These are phyloP conservation scores for Colletotrichum caudatum DNA, from an alignment of 2,329 filamentous ascomycete species.

Conservation along the genomic window DNA sequence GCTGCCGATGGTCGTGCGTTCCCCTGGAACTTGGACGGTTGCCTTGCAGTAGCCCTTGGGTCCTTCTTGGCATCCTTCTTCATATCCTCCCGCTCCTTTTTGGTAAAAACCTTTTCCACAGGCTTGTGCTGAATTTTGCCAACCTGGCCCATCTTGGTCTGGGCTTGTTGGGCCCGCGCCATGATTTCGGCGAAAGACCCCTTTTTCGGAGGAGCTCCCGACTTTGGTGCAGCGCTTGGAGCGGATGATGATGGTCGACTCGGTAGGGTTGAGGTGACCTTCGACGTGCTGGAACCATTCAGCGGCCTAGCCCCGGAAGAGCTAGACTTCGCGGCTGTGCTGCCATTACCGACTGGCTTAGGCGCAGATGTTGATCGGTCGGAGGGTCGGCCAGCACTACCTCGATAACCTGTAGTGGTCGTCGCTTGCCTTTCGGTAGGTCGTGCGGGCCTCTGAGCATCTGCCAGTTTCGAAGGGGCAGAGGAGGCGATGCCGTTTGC, in stretches of 20 bases:
- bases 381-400: conserved; percentile 38
- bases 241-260: conserved; percentile 50
- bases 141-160: conserved; percentile 70
- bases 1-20: conserved; percentile 21
- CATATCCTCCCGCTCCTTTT: conserved; percentile 62
- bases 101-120: conserved; percentile 72
- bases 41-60: conserved; percentile 18
- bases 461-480: conserved; percentile 45
- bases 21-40: conserved; percentile 32
- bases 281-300: conserved; percentile 22
- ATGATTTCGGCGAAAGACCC: conserved; percentile 81
- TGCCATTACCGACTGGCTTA: conserved; percentile 32
- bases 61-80: conserved; percentile 58
- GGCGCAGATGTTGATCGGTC: conserved; percentile 32
- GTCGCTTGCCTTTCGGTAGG: conserved; percentile 26
- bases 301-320: conserved; percentile 25
- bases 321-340: conserved; percentile 19
- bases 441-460: conserved; percentile 44
- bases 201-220: conserved; percentile 70
- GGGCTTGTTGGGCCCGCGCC: conserved; percentile 76
- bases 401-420: conserved; percentile 34
- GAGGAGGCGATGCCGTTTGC: conserved; percentile 29
- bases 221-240: conserved; percentile 56
- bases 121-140: conserved; percentile 82
- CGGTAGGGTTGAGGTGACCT: conserved; percentile 21